Conservation (phyloP, 257 asterid species). For the Cordia subcordata region DNA sequence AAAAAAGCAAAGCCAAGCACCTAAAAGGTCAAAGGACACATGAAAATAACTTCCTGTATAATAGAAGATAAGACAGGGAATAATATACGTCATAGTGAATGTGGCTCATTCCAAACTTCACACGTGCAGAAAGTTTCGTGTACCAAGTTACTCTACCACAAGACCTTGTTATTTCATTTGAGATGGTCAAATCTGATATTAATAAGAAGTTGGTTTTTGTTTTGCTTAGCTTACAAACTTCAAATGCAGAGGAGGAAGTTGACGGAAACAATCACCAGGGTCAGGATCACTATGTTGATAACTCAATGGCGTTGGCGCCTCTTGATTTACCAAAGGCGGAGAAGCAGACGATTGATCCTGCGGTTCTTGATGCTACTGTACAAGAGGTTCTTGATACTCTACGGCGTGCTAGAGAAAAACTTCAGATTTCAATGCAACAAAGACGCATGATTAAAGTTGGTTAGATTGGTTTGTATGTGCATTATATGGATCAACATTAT, state of each 20-base stretch:
- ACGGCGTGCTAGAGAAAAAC: conserved; percentile 56
- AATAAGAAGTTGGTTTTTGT: background rate
- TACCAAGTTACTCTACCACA: too few species aligned
- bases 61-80: too few species aligned
- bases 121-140: too few species aligned
- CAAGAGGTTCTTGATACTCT: conserved; percentile 53
- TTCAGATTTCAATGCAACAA: conserved; percentile 58
- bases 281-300: conserved; percentile 26
- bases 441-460: conserved; percentile 45
- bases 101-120: too few species aligned
- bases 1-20: too few species aligned
- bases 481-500: too few species aligned
- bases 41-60: too few species aligned
- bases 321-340: conserved; percentile 21
- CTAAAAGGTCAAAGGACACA: too few species aligned
- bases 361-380: conserved; percentile 61
- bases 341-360: conserved; percentile 37
- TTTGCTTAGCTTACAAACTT: conserved; percentile 19
- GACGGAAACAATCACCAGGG: conserved; percentile 16
- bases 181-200: background rate
- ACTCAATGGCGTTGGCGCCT: conserved; percentile 45
- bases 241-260: conserved; percentile 10
- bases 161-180: too few species aligned
- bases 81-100: too few species aligned
- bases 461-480: conserved; percentile 7